Conservation (phyloP, 2,329 filamentous ascomycete species). For the Fusarium concolor region DNA sequence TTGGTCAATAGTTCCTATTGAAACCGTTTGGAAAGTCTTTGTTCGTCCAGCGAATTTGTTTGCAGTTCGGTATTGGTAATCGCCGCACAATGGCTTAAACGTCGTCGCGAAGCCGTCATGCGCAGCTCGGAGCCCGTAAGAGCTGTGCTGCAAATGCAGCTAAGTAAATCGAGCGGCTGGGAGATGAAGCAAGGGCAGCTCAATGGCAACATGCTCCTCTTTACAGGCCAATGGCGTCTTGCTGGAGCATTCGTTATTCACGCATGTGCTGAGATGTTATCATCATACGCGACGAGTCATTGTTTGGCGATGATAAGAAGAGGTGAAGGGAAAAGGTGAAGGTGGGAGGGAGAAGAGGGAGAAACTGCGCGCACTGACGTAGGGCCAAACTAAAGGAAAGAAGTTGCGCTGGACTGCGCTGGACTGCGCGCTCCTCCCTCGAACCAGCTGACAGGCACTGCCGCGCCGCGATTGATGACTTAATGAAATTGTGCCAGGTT, state of each 20-base stretch:
- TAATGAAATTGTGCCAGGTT: conserved; percentile 19
- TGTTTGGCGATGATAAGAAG: conserved; percentile 3
- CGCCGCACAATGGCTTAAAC: conserved; percentile 21
- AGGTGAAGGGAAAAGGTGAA: conserved; percentile 9
- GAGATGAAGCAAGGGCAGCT: conserved; percentile 29
- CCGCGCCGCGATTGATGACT: conserved; percentile 24
- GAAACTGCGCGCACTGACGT: conserved; percentile 25
- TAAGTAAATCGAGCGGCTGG: conserved; percentile 33
- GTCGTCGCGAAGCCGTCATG: conserved; percentile 32
- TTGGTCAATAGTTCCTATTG: background rate
- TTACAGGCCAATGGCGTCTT: conserved; percentile 40
- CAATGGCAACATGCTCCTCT: conserved; percentile 40
- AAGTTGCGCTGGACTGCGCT: conserved; percentile 6
- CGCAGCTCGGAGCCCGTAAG: conserved; percentile 23
- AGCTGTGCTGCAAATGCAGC: conserved; percentile 15
- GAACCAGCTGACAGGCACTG: conserved; percentile 7
- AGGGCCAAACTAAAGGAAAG: background rate
- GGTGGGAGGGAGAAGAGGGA: conserved; percentile 4
- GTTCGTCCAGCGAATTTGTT: conserved; percentile 15
- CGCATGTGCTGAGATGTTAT: conserved; percentile 30
- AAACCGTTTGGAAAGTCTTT: background rate
- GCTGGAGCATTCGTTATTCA: conserved; percentile 21
- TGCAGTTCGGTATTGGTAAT: conserved; percentile 12
- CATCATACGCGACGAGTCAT: conserved; percentile 17
- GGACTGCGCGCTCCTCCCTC: conserved; percentile 14